Percentiles rank a stretch among this genome's conserved stretches.
Conservation (phyloP, 371 early-diverging fungal genomes). For the Mortierella sp. region DNA sequence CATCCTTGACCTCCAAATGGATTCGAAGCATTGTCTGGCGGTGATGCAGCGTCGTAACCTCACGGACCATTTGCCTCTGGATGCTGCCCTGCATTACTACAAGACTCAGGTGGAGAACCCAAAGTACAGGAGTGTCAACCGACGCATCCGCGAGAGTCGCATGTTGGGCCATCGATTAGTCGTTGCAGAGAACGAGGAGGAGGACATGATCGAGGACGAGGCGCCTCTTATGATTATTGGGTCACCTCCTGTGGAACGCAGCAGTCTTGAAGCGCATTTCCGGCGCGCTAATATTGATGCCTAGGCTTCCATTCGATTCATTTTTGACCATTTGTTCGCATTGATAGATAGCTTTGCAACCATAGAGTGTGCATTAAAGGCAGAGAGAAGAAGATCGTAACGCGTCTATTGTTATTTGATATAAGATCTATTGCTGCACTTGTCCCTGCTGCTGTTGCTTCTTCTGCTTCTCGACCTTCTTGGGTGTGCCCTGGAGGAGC, state of each 20-base stretch:
- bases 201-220: constrained; percentile 43
- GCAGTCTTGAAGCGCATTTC: constrained; percentile 3
- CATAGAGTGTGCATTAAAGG: neutral
- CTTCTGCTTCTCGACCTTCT: constrained; percentile 24
- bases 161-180: constrained; percentile 52
- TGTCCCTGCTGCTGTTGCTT: neutral
- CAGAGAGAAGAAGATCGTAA: neutral
- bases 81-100: constrained; percentile 62
- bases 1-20: constrained; percentile 90
- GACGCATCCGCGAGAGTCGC: constrained; percentile 50
- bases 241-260: constrained; percentile 32
- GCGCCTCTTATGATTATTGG: constrained; percentile 49
- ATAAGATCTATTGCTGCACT: neutral
- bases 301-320: neutral
- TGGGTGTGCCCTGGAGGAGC: constrained; percentile 39
- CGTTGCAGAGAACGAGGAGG: constrained; percentile 37
- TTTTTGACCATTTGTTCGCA: neutral
- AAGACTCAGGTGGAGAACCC: constrained; percentile 56
- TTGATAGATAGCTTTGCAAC: neutral
- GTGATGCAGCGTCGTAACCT: constrained; percentile 77
- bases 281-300: neutral
- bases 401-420: neutral
- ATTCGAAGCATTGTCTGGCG: constrained; percentile 88
- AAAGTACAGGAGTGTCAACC: constrained; percentile 54
- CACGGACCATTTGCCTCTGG: constrained; percentile 66